These are phyloP conservation scores for Aspergillus kassunensis DNA, from an alignment of 495 filamentous ascomycete genomes.

Conservation along the genomic window DNA sequence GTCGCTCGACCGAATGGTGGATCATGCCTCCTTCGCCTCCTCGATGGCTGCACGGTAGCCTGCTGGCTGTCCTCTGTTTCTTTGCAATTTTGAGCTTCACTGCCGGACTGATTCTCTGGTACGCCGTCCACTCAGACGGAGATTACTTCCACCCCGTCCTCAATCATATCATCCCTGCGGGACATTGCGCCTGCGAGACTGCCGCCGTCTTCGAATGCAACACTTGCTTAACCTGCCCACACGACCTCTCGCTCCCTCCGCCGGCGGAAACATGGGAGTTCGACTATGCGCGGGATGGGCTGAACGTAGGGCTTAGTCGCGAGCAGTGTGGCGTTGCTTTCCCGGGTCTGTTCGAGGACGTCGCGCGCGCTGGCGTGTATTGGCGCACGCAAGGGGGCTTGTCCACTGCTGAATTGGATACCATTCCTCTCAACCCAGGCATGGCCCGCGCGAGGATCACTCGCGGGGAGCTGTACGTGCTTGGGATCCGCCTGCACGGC, in stretches of 20 bases:
- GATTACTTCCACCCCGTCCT: constrained; percentile 36
- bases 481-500: constrained; percentile 30
- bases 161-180: constrained; percentile 38
- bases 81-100: constrained; percentile 16
- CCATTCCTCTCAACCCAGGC: constrained; percentile 24
- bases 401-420: constrained; percentile 29
- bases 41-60: constrained; percentile 19
- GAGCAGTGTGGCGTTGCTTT: constrained; percentile 42
- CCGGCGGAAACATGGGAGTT: constrained; percentile 30
- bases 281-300: constrained; percentile 30
- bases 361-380: constrained; percentile 31
- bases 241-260: constrained; percentile 14
- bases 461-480: constrained; percentile 35
- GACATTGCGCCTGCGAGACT: constrained; percentile 39
- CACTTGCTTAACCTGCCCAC: constrained; percentile 34
- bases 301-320: constrained; percentile 32
- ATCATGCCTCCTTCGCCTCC: constrained; percentile 11
- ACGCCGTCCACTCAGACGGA: constrained; percentile 38
- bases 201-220: constrained; percentile 40
- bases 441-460: constrained; percentile 37
- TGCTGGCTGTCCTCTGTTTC: constrained; percentile 23
- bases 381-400: constrained; percentile 29
- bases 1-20: too few species aligned
- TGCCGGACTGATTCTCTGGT: constrained; percentile 31
- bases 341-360: constrained; percentile 45